phyloP scores from a whole-genome alignment of 441 rosid species.

The Sinapis alba region DNA sequence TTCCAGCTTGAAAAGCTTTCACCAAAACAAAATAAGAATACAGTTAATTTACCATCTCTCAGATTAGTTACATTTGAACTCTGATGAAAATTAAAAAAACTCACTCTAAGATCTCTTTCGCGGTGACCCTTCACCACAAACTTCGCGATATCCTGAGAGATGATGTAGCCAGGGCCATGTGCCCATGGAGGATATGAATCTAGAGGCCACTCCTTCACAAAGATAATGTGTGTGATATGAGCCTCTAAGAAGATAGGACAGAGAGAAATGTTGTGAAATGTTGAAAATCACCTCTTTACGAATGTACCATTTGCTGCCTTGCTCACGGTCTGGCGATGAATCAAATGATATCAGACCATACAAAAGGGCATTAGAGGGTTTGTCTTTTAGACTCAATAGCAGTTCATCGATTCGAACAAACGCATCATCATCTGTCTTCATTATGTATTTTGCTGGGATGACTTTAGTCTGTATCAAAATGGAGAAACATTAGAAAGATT shows the following conservation, averaged over 20 bases:
- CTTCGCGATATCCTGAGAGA: constrained; percentile 76
- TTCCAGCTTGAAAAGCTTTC: constrained; percentile 86
- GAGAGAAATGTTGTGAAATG: too few relatives aligned
- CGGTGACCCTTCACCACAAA: constrained; percentile 75
- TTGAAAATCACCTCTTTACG: constrained; percentile 72
- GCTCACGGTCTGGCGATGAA: constrained; percentile 78
- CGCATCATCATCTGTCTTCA: constrained; percentile 96
- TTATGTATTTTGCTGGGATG: constrained; percentile 77
- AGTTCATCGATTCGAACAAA: constrained; percentile 87
- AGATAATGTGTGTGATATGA: background rate
- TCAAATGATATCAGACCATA: constrained; percentile 71
- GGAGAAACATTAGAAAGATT: background rate
- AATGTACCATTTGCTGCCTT: constrained; percentile 88
- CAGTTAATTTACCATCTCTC: background rate
- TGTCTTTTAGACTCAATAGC: constrained; percentile 57
- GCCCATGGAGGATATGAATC: constrained; percentile 91
- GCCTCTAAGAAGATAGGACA: constrained; percentile 7
- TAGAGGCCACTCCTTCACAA: constrained; percentile 76
- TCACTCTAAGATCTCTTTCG: constrained; percentile 68
- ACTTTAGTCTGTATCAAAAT: constrained; percentile 68
- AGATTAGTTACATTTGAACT: background rate
- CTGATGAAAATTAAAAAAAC: constrained; percentile 19
- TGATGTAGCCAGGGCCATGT: constrained; percentile 86
- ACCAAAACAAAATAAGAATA: background rate
- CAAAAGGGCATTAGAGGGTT: constrained; percentile 60